These are phyloP conservation scores for Vitis labrusca DNA, from an alignment of 164 flowering plant species.

Conservation along the genomic window DNA sequence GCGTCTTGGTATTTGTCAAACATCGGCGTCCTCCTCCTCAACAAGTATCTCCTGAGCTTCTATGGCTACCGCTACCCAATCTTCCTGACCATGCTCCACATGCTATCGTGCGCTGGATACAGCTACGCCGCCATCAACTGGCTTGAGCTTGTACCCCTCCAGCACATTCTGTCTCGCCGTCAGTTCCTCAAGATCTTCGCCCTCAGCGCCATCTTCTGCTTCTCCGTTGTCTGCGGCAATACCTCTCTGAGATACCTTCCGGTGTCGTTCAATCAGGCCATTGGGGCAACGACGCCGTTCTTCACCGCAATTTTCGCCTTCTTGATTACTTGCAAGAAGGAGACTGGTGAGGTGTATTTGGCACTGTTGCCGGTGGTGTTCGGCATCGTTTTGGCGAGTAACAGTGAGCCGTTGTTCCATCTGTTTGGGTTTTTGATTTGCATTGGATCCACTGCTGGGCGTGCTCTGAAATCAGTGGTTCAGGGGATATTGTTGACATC, in stretches of 20 bases:
- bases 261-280: constrained; percentile 88
- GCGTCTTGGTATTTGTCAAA: constrained; percentile 87
- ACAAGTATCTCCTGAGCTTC: constrained; percentile 83
- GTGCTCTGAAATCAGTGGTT: constrained; percentile 88
- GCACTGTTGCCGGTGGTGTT: constrained; percentile 84
- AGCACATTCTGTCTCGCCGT: constrained; percentile 55
- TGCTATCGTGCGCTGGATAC: constrained; percentile 74
- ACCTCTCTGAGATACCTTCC: constrained; percentile 83
- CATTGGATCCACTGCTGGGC: constrained; percentile 80
- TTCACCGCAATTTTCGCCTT: constrained; percentile 93
- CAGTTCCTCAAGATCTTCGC: constrained; percentile 82
- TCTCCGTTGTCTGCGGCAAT: constrained; percentile 93
- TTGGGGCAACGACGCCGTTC: constrained; percentile 95
- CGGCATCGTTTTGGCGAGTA: constrained; percentile 83
- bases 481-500: constrained; percentile 78
- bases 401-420: constrained; percentile 88
- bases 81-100: constrained; percentile 89
- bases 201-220: constrained; percentile 68
- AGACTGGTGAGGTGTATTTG: constrained; percentile 66
- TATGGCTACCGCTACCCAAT: constrained; percentile 88
- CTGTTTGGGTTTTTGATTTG: constrained; percentile 79
- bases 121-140: constrained; percentile 56
- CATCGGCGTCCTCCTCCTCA: constrained; percentile 85
- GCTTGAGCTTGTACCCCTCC: constrained; percentile 67
- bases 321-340: constrained; percentile 73